Evolutionary conservation across 2,329 filamentous ascomycete species (phyloP), one percentile per base, ranked within the genome.

Genomic region (Fusarium neocosmosporiellum): DNA sequence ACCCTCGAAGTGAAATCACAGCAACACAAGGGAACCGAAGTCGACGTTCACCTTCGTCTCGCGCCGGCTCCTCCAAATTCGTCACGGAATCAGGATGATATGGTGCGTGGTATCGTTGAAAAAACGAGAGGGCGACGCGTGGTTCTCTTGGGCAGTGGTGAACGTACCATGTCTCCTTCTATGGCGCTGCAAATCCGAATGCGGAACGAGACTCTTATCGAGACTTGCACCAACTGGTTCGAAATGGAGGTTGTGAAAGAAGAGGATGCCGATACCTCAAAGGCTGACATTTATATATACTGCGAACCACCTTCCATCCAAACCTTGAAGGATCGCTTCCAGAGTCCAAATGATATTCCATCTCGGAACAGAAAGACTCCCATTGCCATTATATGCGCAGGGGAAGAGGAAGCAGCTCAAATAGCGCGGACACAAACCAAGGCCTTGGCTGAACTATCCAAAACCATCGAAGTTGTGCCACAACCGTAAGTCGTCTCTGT

Each of bases 1-100:
- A 85, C 83, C 8, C 89, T 93, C 48, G 84, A 88, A 10, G 85
- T 93, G 36, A 84, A 84, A 34, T 89, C 85, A 58, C 83, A 88
- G 61, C 81, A 84, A 11, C 85, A 85, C 2, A 83, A 85, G 39
- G 90, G 90, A 2, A 91, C 90, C 0, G 85, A 86, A 24, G 85
- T 90, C 3, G 84, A 83, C 11, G 85, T 89, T 9, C 83, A 80
- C 4, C 74, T 90, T 1, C 84, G 84, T 7, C 75, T 88, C 1
- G 57, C 71, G 3, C 58, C 68, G 0, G 75, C 68, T 14, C 34
- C 60, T 9, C 59, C 75, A 8, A 61, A 68, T 1, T 31, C 60
- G 0, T 18, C 65, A 9, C n/a, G 29, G 0, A 43, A 63, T 1
- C n/a, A 55, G 4, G 75, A 78, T 6, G 71, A 78, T 7, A 62